Evolutionary conservation across 176 grass and related monocot genomes (phyloP).

Genomic region (Saccharum spontaneum): DNA sequence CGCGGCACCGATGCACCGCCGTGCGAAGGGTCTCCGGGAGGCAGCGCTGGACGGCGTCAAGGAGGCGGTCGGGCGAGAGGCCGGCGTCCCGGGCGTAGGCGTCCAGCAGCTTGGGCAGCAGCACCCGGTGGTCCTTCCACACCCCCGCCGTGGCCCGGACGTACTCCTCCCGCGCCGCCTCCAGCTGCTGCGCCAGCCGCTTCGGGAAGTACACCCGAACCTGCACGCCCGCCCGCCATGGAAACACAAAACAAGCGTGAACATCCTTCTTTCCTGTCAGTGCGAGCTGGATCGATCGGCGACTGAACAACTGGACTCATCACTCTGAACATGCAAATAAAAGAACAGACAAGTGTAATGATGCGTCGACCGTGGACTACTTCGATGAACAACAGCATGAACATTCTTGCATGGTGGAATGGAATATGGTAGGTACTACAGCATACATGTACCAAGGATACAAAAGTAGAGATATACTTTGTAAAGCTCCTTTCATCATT

Average conservation of each 20-base stretch:
- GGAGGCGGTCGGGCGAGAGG: conserved; percentile 56
- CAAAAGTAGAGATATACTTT: conserved; percentile 4
- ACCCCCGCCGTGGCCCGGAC: conserved; percentile 73
- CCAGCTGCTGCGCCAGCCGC: conserved; percentile 66
- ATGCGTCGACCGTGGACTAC: not conserved
- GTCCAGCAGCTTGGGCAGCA: conserved; percentile 69
- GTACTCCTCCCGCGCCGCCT: conserved; percentile 73
- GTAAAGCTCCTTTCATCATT: conserved; percentile 46
- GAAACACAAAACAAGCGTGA: not conserved
- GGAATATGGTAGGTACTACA: not conserved
- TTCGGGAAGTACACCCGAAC: conserved; percentile 63
- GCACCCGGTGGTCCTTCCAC: conserved; percentile 64
- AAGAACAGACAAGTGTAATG: not conserved
- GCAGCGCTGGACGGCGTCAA: conserved; percentile 64
- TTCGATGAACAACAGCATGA: conserved; percentile 23
- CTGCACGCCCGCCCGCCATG: conserved; percentile 20
- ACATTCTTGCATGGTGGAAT: conserved; percentile 21
- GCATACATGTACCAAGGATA: not conserved
- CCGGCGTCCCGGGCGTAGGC: conserved; percentile 69
- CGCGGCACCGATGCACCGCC: conserved; percentile 73
- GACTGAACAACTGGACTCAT: not conserved
- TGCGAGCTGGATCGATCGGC: not conserved
- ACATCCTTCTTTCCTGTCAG: not conserved
- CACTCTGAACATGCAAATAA: not conserved
- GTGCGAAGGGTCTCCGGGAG: conserved; percentile 67